Base-by-base conservation (phyloP, 768 basidiomycete species). In the Phanerochaete carnosa region DNA sequence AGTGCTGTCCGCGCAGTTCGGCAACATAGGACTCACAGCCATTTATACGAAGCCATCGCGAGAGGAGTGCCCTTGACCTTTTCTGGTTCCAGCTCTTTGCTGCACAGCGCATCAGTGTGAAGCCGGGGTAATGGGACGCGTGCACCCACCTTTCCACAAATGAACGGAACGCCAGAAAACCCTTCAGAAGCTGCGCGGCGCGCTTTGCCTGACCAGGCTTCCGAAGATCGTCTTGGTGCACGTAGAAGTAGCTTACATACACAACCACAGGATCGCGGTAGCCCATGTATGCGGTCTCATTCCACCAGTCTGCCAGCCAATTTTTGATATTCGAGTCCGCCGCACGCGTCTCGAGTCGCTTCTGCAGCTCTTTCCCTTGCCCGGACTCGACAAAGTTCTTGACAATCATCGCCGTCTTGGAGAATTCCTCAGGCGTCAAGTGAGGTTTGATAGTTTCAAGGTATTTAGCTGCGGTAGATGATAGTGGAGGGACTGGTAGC, bases 221-320 rank as follows among this genome's bases (percentile, higher is more conserved):
- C 25, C 74, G 69, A 47, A 69, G 76, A 68, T 94, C 91, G 59
- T 89, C 83, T 47, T 87, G 72, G 73, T 98, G 95, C 9, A 95
- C 83, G 72, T 92, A 99, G 77, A 90, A 98, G 78, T 99, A 99
- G 81, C 89, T 94, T 68, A 95, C 94, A 64, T 86, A 90, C 15
- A 95, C 90, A 30, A 95, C 89, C 51, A 97, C 92, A 1, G 95
- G 87, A 67, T 96, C 95, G 51, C 92, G 83, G 69, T 92, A 92
- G 6, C 78, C 88, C 89, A 93, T 88, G 71, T 91, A 92, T 19
- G 95, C 95, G 4, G 73, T 83, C 35, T 97, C 93, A 74, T 98
- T 95, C 96, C 96, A 99, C 97, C 97, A 99, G 55, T 96, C 94
- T 50, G 84, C 82, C n/a, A 99, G 80, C 97, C 97, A 99, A 77